Conservation (phyloP, 768 basidiomycete genomes). For the Tulasnella sp. region DNA sequence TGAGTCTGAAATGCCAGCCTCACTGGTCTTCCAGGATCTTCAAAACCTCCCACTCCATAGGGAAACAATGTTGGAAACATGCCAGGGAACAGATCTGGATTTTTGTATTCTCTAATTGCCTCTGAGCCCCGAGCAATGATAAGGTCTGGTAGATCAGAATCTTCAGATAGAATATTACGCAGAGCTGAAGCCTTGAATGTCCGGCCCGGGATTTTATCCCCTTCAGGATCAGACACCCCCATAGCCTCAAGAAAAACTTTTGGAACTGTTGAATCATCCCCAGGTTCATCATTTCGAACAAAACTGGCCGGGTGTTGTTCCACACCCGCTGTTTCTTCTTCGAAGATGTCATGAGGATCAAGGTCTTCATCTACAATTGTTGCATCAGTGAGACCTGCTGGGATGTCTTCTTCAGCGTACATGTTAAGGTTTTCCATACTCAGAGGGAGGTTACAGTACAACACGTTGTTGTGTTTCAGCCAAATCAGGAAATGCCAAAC, state of each 20-base stretch:
- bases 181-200: conserved; percentile 42
- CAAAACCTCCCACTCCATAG: conserved; percentile 44
- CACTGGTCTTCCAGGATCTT: conserved; percentile 35
- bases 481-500: conserved; percentile 43
- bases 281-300: neutral
- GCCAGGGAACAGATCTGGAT: conserved; percentile 43
- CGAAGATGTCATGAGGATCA: neutral
- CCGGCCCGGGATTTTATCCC: conserved; percentile 39
- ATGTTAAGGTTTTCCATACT: conserved; percentile 29
- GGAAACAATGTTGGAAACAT: conserved; percentile 46
- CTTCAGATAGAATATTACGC: conserved; percentile 38
- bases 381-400: conserved; percentile 37
- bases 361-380: conserved; percentile 33
- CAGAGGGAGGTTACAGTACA: conserved; percentile 41
- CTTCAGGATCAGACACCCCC: conserved; percentile 44
- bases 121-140: conserved; percentile 38
- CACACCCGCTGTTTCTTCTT: conserved; percentile 14
- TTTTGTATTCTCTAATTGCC: conserved; percentile 44
- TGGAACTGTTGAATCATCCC: conserved; percentile 20
- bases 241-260: conserved; percentile 41
- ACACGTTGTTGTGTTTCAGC: conserved; percentile 47
- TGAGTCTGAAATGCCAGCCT: conserved; percentile 40
- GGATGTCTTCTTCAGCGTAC: conserved; percentile 39
- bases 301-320: neutral
- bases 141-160: conserved; percentile 39